Conservation (phyloP, 2,329 filamentous ascomycete genomes). For the Didymella glomerata region DNA sequence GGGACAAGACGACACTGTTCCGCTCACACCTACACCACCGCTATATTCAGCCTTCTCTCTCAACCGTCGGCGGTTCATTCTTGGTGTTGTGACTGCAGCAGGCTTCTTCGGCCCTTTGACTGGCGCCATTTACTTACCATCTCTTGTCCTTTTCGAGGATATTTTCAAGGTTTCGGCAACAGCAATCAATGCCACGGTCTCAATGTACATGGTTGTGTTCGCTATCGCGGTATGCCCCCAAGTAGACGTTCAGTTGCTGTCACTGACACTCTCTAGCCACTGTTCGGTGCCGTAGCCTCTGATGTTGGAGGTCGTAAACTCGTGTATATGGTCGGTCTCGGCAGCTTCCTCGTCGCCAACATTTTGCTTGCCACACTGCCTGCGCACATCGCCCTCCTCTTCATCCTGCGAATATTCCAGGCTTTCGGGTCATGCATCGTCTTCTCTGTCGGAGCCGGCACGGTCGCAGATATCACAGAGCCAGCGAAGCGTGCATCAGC, state of each 20-base stretch:
- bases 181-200: conserved; percentile 56
- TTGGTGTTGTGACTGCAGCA: conserved; percentile 52
- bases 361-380: conserved; percentile 52
- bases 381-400: conserved; percentile 50
- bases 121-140: conserved; percentile 57
- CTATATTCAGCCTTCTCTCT: conserved; percentile 53
- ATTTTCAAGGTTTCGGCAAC: conserved; percentile 51
- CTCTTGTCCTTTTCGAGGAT: conserved; percentile 49
- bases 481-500: conserved; percentile 52
- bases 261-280: conserved; percentile 39
- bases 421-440: conserved; percentile 56
- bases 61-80: conserved; percentile 50
- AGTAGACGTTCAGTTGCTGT: not conserved
- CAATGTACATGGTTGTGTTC: conserved; percentile 57
- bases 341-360: conserved; percentile 53
- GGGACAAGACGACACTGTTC: conserved; percentile 15
- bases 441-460: conserved; percentile 56
- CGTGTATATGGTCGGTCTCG: conserved; percentile 54
- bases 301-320: conserved; percentile 54
- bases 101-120: conserved; percentile 56
- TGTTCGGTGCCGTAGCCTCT: conserved; percentile 54
- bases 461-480: conserved; percentile 54
- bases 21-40: conserved; percentile 16
- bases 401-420: conserved; percentile 55
- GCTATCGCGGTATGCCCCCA: conserved; percentile 45